Conservation (phyloP, 2,329 filamentous ascomycete genomes). For the Microascus cirrosus region DNA sequence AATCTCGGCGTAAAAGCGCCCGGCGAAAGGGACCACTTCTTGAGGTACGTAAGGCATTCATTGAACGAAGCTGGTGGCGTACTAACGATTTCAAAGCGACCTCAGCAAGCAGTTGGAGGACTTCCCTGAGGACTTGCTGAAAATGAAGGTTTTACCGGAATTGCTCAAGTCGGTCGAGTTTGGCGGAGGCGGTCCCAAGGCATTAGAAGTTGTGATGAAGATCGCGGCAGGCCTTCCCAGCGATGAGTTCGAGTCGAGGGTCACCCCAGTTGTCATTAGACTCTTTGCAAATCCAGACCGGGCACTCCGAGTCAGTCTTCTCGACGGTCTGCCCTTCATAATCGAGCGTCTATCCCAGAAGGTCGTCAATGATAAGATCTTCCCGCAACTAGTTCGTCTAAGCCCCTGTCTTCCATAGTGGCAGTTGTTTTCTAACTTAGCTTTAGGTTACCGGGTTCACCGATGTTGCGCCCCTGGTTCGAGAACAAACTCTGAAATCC, state of each 20-base stretch:
- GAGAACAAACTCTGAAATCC: slow-evolving; percentile 93
- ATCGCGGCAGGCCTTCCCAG: slow-evolving; percentile 77
- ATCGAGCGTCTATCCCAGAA: slow-evolving; percentile 84
- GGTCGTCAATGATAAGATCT: slow-evolving; percentile 91
- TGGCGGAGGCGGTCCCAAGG: slow-evolving; percentile 86
- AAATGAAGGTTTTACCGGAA: slow-evolving; percentile 90
- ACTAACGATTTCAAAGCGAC: slow-evolving; percentile 37
- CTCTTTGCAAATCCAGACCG: slow-evolving; percentile 87
- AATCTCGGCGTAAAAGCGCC: slow-evolving; percentile 83
- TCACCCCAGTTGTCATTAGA: slow-evolving; percentile 78
- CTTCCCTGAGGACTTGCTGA: slow-evolving; percentile 96
- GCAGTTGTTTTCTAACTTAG: slow-evolving; percentile 14
- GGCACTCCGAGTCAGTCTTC: slow-evolving; percentile 77
- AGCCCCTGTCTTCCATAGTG: neutral
- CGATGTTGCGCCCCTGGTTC: slow-evolving; percentile 78
- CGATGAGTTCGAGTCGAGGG: slow-evolving; percentile 77
- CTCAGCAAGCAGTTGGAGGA: slow-evolving; percentile 82
- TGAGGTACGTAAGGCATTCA: slow-evolving; percentile 39
- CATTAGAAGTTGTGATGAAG: slow-evolving; percentile 79
- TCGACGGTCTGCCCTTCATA: slow-evolving; percentile 83
- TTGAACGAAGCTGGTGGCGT: neutral
- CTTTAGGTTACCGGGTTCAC: slow-evolving; percentile 81
- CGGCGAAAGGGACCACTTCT: slow-evolving; percentile 71
- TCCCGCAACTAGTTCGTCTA: slow-evolving; percentile 68
- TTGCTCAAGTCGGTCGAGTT: slow-evolving; percentile 98